Base-by-base conservation (phyloP, 176 grass and related monocot genomes). In the Phoenix dactylifera region DNA sequence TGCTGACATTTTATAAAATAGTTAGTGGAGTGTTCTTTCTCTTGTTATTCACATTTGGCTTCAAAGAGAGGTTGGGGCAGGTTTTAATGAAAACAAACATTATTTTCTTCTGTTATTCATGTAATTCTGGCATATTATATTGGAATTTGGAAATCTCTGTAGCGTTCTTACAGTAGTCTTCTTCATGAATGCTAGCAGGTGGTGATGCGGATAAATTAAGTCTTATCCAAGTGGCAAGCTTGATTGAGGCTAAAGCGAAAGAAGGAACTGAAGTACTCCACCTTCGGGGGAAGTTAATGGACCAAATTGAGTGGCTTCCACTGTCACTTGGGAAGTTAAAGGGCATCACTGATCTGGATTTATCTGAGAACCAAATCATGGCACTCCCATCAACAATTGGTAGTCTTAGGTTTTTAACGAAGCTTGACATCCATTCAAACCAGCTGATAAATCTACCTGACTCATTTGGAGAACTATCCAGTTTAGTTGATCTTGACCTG, bases 271-370 rank as follows among this genome's bases (percentile, higher is more conserved):
- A 63, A 67, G 78, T 88, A 35, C 73, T 97, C 59, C 76, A 83
- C 65, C 92, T 97, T 52, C 79, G 74, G 22, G 92, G 83, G 12
- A 97, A 97, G 58, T 75, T 97, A 57, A 78, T 77, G 26, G 92
- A 97, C 53, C 87, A 88, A 57, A 80, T 97, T 4, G 92, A 97
- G 65, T 97, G 92, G 92, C 92, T 97, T 78, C 92, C 92, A 35
- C 77, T 74, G 20, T 97, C 92, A 22, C 92, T 97, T 64, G 92
- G 87, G 16, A 97, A 97, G 62, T 77, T 97, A 48, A 80, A 97
- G 75, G 80, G 80, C 65, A 82, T 84, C 49, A 83, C 77, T 24
- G 80, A 97, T 52, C 76, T 97, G 53, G 77, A 97, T 73, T 51
- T 97, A 65, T 97, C 92, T 17, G 92, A 91, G 57, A 97, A 97